These are phyloP conservation scores for Coprinopsis cinerea DNA, from an alignment of 768 basidiomycete genomes.

Conservation along the genomic window DNA sequence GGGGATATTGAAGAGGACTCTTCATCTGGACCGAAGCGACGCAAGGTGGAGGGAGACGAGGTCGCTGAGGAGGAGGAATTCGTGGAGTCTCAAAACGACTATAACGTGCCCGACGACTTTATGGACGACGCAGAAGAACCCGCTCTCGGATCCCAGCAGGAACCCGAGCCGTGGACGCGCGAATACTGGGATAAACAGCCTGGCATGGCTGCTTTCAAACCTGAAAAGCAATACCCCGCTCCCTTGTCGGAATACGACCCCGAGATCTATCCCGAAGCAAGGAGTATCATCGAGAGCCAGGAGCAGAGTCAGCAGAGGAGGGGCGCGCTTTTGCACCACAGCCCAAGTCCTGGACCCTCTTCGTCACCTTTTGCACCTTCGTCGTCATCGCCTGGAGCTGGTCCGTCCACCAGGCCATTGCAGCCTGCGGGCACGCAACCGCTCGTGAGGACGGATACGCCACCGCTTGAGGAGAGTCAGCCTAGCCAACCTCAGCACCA, in stretches of 20 bases:
- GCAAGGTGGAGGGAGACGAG: neutral
- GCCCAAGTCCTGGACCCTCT: too few relatives aligned
- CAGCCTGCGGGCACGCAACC: neutral
- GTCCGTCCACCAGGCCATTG: neutral
- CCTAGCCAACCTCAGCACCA: constrained; percentile 8
- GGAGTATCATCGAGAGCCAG: constrained; percentile 22
- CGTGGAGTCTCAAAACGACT: too few relatives aligned
- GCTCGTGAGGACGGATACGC: constrained; percentile 17
- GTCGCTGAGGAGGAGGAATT: neutral
- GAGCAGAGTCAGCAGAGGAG: constrained; percentile 16
- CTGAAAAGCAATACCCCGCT: constrained; percentile 31
- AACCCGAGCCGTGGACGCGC: constrained; percentile 6
- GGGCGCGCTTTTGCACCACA: too few relatives aligned
- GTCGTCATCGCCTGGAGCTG: neutral
- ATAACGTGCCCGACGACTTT: too few relatives aligned
- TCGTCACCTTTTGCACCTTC: too few relatives aligned
- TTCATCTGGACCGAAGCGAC: neutral
- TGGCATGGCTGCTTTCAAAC: constrained; percentile 7
- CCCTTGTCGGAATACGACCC: constrained; percentile 31
- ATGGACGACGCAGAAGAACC: neutral
- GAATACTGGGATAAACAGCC: constrained; percentile 10
- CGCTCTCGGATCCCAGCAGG: neutral
- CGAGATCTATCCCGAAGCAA: constrained; percentile 30
- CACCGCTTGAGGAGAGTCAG: constrained; percentile 11
- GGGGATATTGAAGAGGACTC: neutral